These are phyloP conservation scores for Solanum habrochaites DNA, from an alignment of 257 asterid genomes.

Conservation along the genomic window DNA sequence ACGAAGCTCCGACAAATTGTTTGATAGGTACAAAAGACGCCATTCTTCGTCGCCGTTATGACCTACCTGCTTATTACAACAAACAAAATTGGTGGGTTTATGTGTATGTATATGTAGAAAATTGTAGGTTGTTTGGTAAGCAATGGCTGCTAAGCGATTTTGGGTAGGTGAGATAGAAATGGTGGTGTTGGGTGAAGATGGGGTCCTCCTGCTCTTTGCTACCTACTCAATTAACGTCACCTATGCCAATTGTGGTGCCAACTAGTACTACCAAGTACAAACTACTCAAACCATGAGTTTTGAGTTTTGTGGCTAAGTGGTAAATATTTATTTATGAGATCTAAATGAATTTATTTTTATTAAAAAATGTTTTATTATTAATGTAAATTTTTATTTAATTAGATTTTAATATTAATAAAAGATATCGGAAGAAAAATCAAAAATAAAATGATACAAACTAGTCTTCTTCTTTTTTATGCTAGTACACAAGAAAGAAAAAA, in stretches of 20 bases:
- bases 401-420: no score
- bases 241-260: background rate
- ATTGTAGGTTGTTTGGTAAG: background rate
- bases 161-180: background rate
- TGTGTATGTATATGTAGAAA: background rate
- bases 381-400: no score
- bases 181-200: background rate
- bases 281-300: background rate
- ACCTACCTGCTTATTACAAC: background rate
- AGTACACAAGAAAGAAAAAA: background rate
- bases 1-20: slow-evolving; percentile 50
- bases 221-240: background rate
- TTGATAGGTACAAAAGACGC: slow-evolving; percentile 45
- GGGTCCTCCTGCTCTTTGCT: background rate
- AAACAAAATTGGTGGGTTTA: background rate
- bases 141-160: background rate
- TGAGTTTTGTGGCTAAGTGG: background rate
- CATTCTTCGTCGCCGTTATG: slow-evolving; percentile 19
- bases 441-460: background rate
- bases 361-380: no score
- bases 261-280: background rate
- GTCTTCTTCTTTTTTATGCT: background rate
- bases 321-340: no score
- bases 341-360: no score
- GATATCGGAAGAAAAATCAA: fast-evolving